phyloP scores from a whole-genome alignment of 345 rosid genomes.

The Rhodomyrtus tomentosa region DNA sequence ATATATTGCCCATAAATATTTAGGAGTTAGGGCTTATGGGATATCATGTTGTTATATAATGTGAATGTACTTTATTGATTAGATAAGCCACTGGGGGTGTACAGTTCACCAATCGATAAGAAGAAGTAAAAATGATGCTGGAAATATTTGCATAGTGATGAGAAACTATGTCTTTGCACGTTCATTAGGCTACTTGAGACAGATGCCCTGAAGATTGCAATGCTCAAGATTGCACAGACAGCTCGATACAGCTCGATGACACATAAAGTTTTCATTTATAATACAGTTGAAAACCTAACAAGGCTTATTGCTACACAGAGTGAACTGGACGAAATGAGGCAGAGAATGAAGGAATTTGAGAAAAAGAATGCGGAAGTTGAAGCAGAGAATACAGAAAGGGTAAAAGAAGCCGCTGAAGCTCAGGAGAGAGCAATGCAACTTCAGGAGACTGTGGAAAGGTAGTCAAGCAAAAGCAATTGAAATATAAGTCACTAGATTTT shows the following conservation, averaged over 20 bases:
- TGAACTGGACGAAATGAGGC: slow-evolving; percentile 24
- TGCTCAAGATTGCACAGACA: background rate
- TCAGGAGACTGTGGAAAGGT: slow-evolving; percentile 41
- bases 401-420: slow-evolving; percentile 39
- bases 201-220: background rate
- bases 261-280: background rate
- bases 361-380: slow-evolving; percentile 24
- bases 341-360: slow-evolving; percentile 33
- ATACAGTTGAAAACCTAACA: background rate
- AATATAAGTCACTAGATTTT: background rate
- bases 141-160: background rate
- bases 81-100: background rate
- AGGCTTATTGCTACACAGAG: slow-evolving; percentile 14
- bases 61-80: background rate
- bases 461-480: background rate
- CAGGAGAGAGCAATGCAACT: slow-evolving; percentile 30
- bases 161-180: background rate
- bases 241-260: background rate
- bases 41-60: background rate
- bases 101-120: background rate
- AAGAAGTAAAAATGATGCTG: background rate
- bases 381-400: slow-evolving; percentile 22
- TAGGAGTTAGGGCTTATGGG: background rate
- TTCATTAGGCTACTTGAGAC: background rate
- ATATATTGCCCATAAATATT: background rate